Evolutionary conservation across 1,139 yeast genomes (phyloP), one percentile per base, ranked within the genome.

Genomic region (Blastobotrys apis): DNA sequence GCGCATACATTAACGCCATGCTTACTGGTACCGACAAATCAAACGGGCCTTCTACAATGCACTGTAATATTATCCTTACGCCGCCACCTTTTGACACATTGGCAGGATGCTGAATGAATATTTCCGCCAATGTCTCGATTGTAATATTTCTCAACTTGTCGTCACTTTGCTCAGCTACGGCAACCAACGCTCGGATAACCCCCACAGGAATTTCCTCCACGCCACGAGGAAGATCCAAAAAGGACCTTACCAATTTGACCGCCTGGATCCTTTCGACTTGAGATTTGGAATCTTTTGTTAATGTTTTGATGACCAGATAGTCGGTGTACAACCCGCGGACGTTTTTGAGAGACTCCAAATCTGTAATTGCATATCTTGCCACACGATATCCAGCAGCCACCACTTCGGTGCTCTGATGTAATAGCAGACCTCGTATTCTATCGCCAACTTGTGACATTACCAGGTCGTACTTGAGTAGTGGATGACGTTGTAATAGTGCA

Each of bases 191-290:
- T 47, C 88, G 79, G 1, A 85, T 69, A 3, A 85, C 74, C 0
- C 94, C 87, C 27, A 77, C 69, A 1, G 83, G 75, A 10, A 88
- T 60, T 50, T 75, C 74, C 22, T 71, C 68, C 3, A 74, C 66
- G 0, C 90, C 90, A 30, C 68, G 71, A 1, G 77, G 77, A 1
- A 79, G 69, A 33, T 74, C 79, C 9, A 84, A 59, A 49, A 84
- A 78, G 36, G 73, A 68, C 27, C 97, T 71, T 1, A 87, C 65
- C 25, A 90, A 67, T 56, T 82, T 84, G 31, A 92, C 57, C 0
- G 95, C 95, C 57, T 90, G 90, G 37, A 81, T 80, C 51, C 92
- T 75, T 57, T 90, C 97, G 3, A 78, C 63, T 23, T 78, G 71
- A 36, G 69, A 65, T 13, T 75, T 64, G 26, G 70, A 63, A 21